Evolutionary conservation across 108 stramenopile genomes (phyloP).

Genomic region (Nitzschia putrida): DNA sequence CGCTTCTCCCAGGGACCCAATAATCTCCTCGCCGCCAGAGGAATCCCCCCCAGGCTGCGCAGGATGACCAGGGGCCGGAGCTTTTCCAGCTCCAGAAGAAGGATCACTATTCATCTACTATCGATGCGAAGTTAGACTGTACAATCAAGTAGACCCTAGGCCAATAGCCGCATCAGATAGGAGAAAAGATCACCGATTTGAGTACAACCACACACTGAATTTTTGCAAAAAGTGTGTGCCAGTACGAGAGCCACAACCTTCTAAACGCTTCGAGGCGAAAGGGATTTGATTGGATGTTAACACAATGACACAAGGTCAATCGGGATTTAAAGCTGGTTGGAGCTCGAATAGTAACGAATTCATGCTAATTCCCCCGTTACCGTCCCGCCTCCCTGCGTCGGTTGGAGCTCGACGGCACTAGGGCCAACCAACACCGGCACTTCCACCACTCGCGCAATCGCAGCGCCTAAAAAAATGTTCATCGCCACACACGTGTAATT

Average conservation of each 20-base stretch:
- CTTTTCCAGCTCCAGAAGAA: slow-evolving; percentile 11
- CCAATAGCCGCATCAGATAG: slow-evolving; percentile 4
- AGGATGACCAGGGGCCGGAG: slow-evolving; percentile 16
- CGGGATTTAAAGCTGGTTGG: slow-evolving; percentile 2
- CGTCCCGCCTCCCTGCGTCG: background rate
- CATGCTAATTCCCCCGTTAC: slow-evolving; percentile 14
- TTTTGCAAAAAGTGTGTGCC: background rate
- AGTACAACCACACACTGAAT: slow-evolving; percentile 1
- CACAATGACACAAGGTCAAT: slow-evolving; percentile 13
- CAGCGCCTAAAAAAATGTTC: too few species aligned
- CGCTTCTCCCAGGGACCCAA: slow-evolving; percentile 49
- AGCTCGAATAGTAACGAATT: slow-evolving; percentile 4
- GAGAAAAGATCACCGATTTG: background rate
- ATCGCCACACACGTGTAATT: too few species aligned
- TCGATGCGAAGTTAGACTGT: background rate
- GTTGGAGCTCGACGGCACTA: slow-evolving; percentile 6
- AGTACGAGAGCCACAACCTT: background rate
- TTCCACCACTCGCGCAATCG: too few species aligned
- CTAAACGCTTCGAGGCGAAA: slow-evolving; percentile 3
- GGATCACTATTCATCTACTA: slow-evolving; percentile 34
- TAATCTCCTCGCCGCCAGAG: slow-evolving; percentile 17
- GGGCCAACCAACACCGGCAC: slow-evolving; percentile 2
- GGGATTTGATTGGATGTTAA: slow-evolving; percentile 11
- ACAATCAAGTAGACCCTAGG: background rate
- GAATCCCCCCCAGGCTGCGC: background rate